Evolutionary conservation across 78 protist species (phyloP).

Genomic region (Isochrysis galbana): DNA sequence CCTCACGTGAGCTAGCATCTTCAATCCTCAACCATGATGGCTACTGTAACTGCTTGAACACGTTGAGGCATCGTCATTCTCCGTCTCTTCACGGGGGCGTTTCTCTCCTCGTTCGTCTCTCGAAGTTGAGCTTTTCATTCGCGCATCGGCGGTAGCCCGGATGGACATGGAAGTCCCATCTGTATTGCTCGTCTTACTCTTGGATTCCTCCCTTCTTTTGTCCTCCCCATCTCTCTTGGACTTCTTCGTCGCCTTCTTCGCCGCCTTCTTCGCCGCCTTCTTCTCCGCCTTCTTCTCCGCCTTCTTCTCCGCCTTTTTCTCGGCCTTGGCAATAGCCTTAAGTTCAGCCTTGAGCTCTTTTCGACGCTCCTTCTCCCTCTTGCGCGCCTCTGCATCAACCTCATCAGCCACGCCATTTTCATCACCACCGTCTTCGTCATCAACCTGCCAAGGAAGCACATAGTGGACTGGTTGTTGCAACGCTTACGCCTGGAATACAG

Average conservation of each 20-base stretch:
- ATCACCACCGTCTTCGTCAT: not conserved
- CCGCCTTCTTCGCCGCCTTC: not conserved
- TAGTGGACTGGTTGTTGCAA: not conserved
- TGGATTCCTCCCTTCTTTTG: not conserved
- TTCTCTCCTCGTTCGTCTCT: no score
- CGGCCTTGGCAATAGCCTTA: not conserved
- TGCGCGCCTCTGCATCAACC: not conserved
- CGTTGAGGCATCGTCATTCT: no score
- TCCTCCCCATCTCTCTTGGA: not conserved
- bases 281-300: not conserved
- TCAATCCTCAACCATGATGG: no score
- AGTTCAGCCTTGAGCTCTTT: not conserved
- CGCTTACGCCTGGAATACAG: not conserved
- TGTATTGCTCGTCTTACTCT: not conserved
- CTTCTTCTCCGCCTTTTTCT: not conserved
- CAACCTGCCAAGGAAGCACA: not conserved
- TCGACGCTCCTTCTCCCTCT: conserved; percentile 31
- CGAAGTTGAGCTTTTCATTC: no score
- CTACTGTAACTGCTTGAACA: no score
- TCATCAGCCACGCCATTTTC: not conserved
- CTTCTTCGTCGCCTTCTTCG: not conserved
- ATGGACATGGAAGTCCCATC: no score
- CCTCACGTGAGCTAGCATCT: no score
- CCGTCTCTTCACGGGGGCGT: no score
- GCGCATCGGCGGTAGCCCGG: no score